phyloP scores from a whole-genome alignment of 192 early-diverging fungal species.

The Backusella tuberculispora region DNA sequence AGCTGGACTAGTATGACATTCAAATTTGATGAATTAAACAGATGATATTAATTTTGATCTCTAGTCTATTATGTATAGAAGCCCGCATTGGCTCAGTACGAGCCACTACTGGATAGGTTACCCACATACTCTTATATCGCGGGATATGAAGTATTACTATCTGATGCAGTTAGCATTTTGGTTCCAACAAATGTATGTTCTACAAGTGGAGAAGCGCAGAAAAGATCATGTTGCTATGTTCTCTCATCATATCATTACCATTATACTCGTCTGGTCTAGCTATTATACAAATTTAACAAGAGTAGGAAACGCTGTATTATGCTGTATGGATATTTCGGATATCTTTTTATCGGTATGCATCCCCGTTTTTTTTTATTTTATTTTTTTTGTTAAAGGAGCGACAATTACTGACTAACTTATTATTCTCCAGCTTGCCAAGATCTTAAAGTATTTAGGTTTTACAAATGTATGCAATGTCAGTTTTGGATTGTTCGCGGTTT shows the following conservation, averaged over 20 bases:
- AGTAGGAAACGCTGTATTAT: conserved; percentile 79
- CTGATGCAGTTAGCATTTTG: conserved; percentile 77
- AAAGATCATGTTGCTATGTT: conserved; percentile 76
- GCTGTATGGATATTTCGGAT: conserved; percentile 80
- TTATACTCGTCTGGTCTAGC: conserved; percentile 63
- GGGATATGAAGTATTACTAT: conserved; percentile 72
- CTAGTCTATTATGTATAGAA: conserved; percentile 67
- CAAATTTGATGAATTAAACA: not conserved
- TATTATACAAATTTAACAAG: conserved; percentile 73
- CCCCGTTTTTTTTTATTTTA: not conserved
- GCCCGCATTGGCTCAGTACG: conserved; percentile 76
- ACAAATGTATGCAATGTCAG: conserved; percentile 64
- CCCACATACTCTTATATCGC: conserved; percentile 62
- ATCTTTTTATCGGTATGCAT: conserved; percentile 70
- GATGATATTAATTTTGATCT: not conserved
- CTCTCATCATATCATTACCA: conserved; percentile 79
- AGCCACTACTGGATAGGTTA: conserved; percentile 71
- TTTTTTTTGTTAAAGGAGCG: not conserved
- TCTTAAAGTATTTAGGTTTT: conserved; percentile 73
- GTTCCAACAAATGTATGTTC: conserved; percentile 78
- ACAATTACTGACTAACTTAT: not conserved
- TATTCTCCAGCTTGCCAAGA: conserved; percentile 64
- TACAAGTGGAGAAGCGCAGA: conserved; percentile 73
- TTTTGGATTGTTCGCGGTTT: conserved; percentile 75
- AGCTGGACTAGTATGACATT: conserved; percentile 59